Conservation (phyloP, 768 basidiomycete genomes). For the Aureoboletus auriporus region DNA sequence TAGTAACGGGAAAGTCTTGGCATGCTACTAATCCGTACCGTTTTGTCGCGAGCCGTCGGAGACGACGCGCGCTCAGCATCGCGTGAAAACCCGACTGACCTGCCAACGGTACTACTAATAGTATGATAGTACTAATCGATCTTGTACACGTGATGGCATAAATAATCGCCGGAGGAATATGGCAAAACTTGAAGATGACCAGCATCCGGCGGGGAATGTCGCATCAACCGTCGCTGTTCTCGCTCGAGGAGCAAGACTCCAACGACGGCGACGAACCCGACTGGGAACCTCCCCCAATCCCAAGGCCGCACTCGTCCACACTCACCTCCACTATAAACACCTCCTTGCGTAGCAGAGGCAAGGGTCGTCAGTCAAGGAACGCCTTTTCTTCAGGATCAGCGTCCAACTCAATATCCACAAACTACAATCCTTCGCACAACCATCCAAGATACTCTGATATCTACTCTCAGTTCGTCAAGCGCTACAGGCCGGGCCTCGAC, state of each 20-base stretch:
- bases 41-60: no score
- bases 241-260: slow-evolving; percentile 55
- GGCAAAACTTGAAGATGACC: slow-evolving; percentile 11
- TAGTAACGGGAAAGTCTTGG: no score
- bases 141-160: no score
- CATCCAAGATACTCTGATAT: slow-evolving; percentile 51
- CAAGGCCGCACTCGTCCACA: slow-evolving; percentile 20
- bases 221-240: slow-evolving; percentile 66
- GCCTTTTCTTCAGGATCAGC: slow-evolving; percentile 27
- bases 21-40: no score
- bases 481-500: slow-evolving; percentile 62
- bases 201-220: slow-evolving; percentile 22
- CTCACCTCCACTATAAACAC: slow-evolving; percentile 28
- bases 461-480: slow-evolving; percentile 76
- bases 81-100: no score
- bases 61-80: no score
- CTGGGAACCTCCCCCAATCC: slow-evolving; percentile 38
- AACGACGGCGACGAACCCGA: slow-evolving; percentile 44
- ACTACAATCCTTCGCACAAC: slow-evolving; percentile 28
- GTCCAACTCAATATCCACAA: slow-evolving; percentile 25
- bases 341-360: slow-evolving; percentile 29
- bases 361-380: slow-evolving; percentile 28
- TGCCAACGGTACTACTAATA: no score
- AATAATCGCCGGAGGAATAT: no score
- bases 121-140: no score